phyloP scores from a whole-genome alignment of 2,329 filamentous ascomycete species.

The Alternaria sp. region DNA sequence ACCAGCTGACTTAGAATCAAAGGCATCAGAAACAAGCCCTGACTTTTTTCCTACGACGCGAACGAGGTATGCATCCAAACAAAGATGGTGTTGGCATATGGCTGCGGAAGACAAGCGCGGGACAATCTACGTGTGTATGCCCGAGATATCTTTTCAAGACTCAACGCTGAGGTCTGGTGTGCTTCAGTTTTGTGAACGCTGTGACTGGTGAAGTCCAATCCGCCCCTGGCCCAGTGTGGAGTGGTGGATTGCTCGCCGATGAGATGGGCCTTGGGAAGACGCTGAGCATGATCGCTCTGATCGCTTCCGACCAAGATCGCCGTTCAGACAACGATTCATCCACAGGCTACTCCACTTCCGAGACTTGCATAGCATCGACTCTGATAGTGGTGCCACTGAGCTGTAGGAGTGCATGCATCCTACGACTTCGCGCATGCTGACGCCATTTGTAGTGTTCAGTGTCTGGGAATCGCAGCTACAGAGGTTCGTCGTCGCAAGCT shows the following conservation, averaged over 20 bases:
- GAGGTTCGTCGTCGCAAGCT: not conserved
- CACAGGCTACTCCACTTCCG: not conserved
- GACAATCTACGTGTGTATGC: not conserved
- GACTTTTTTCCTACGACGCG: constrained; percentile 12
- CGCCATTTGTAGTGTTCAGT: not conserved
- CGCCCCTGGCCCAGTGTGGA: not conserved
- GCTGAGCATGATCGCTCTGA: constrained; percentile 20
- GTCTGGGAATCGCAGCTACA: not conserved
- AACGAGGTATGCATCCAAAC: constrained; percentile 9
- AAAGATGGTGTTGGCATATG: constrained; percentile 9
- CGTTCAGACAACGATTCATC: not conserved
- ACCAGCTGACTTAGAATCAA: not conserved
- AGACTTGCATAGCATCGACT: not conserved
- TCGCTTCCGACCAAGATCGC: constrained; percentile 3
- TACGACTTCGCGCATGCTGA: not conserved
- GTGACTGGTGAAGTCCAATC: not conserved
- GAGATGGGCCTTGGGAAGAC: constrained; percentile 24
- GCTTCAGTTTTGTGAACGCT: not conserved
- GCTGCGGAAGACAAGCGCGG: not conserved
- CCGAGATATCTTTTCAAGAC: not conserved
- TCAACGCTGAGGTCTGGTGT: not conserved
- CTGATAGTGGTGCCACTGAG: not conserved
- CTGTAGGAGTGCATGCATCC: not conserved
- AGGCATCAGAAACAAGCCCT: constrained; percentile 18
- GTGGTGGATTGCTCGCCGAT: constrained; percentile 19